These are phyloP conservation scores for Talaromyces piceae DNA, from an alignment of 2,329 filamentous ascomycete species.

Conservation along the genomic window DNA sequence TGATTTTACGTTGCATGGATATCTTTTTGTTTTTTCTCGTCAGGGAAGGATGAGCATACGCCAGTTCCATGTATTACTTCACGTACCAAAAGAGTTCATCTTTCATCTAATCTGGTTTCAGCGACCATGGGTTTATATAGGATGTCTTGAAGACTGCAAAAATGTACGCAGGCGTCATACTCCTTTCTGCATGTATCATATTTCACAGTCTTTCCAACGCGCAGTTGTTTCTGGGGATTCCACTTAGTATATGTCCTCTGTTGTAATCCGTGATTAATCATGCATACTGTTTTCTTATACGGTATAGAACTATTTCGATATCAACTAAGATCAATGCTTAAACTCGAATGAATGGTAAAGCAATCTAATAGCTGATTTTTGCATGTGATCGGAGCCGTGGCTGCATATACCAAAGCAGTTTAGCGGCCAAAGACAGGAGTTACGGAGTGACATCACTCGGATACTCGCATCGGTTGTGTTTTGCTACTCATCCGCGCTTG, in stretches of 20 bases:
- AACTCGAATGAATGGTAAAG: not conserved
- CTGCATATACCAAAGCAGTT: not conserved
- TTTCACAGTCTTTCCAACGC: not conserved
- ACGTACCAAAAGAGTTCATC: constrained; percentile 14
- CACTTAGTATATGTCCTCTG: not conserved
- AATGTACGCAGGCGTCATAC: constrained; percentile 15
- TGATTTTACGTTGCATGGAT: constrained; percentile 1
- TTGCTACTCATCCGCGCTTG: not conserved
- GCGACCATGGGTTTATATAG: constrained; percentile 12
- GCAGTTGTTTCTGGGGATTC: not conserved
- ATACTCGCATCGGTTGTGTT: not conserved
- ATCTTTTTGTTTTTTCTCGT: not conserved
- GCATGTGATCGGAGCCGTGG: not conserved
- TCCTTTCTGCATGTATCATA: constrained; percentile 7
- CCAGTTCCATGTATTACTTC: not conserved
- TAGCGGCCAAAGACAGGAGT: not conserved
- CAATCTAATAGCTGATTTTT: not conserved
- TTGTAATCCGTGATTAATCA: too few relatives aligned
- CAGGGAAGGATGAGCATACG: constrained; percentile 2
- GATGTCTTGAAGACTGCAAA: constrained; percentile 34
- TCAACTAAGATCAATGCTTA: not conserved
- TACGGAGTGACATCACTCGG: not conserved
- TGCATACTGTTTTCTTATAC: not conserved
- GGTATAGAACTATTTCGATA: too few relatives aligned
- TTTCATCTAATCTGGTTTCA: constrained; percentile 13